Evolutionary conservation across 192 early-diverging fungal species (phyloP).

Genomic region (Coemansia aciculifera): DNA sequence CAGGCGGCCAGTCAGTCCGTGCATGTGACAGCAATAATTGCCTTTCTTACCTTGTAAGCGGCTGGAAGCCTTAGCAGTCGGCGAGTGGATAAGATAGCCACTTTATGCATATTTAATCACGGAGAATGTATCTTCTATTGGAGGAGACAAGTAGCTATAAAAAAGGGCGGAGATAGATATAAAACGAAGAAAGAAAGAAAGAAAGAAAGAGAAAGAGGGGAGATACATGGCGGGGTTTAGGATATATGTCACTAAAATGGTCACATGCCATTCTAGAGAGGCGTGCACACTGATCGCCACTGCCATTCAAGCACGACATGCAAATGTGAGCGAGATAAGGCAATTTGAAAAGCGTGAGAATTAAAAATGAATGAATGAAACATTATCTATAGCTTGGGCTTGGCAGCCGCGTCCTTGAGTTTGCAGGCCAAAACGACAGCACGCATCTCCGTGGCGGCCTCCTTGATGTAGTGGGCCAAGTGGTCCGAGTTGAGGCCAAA

Average conservation of each 20-base stretch:
- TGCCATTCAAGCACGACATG: too few relatives aligned
- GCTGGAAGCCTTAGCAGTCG: constrained; percentile 15
- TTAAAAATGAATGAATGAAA: neutral
- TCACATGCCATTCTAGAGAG: neutral
- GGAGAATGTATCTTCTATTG: neutral
- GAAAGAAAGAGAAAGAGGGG: neutral
- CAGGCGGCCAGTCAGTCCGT: too few relatives aligned
- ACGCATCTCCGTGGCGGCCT: constrained; percentile 86
- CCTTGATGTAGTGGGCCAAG: constrained; percentile 79
- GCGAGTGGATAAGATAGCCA: constrained; percentile 23
- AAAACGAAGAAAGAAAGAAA: neutral
- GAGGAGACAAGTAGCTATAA: too few relatives aligned
- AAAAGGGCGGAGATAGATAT: neutral
- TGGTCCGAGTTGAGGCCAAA: constrained; percentile 59
- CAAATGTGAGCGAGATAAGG: neutral
- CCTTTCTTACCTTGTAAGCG: constrained; percentile 15
- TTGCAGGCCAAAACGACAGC: constrained; percentile 58
- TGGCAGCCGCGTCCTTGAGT: constrained; percentile 28
- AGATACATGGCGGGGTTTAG: neutral
- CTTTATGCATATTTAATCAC: constrained; percentile 13
- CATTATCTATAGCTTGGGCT: constrained; percentile 41
- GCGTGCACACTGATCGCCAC: neutral
- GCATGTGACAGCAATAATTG: neutral
- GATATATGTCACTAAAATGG: neutral
- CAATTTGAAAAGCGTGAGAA: neutral